Evolutionary conservation across 2,329 filamentous ascomycete species (phyloP).

Genomic region (Chaetomium sp.): DNA sequence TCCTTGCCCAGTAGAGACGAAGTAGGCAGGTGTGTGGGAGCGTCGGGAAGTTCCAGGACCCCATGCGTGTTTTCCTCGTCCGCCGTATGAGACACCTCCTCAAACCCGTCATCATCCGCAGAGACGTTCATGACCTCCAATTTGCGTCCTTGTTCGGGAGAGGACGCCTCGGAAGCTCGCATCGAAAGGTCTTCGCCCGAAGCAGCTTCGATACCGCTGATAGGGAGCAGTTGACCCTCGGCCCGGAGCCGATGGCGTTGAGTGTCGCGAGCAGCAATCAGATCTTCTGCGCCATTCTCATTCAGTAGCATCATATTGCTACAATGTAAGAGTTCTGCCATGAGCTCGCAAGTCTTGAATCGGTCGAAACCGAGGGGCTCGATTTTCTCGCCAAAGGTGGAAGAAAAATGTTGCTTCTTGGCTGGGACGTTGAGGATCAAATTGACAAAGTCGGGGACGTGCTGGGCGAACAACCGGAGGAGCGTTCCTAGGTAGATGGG

Average conservation of each 20-base stretch:
- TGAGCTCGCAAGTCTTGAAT: slow-evolving; percentile 98
- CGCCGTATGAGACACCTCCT: slow-evolving; percentile 69
- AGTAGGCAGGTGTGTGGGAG: slow-evolving; percentile 23
- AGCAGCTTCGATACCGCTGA: slow-evolving; percentile 38
- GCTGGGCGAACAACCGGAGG: slow-evolving; percentile 78
- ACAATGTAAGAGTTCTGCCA: slow-evolving; percentile 95
- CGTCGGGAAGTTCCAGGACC: slow-evolving; percentile 46
- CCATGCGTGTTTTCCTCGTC: slow-evolving; percentile 69
- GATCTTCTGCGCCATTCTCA: slow-evolving; percentile 79
- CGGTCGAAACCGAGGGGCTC: slow-evolving; percentile 94
- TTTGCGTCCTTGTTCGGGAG: slow-evolving; percentile 58
- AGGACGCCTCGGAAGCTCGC: slow-evolving; percentile 43
- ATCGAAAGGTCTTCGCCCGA: slow-evolving; percentile 58
- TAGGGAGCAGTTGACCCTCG: slow-evolving; percentile 64
- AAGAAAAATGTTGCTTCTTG: slow-evolving; percentile 67
- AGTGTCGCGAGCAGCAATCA: slow-evolving; percentile 70
- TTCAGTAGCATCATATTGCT: slow-evolving; percentile 98
- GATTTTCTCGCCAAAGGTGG: slow-evolving; percentile 84
- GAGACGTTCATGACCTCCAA: slow-evolving; percentile 74
- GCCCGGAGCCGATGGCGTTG: slow-evolving; percentile 74
- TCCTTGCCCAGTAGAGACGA: slow-evolving; percentile 49
- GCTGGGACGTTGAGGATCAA: slow-evolving; percentile 74
- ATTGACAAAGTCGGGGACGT: slow-evolving; percentile 90
- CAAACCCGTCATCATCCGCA: slow-evolving; percentile 80
- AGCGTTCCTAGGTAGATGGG: slow-evolving; percentile 93